A percentile compares a stretch with the other conserved stretches of the same genome.
phyloP scores from a whole-genome alignment of 2,329 filamentous ascomycete genomes.

The Phialophora macrospora region DNA sequence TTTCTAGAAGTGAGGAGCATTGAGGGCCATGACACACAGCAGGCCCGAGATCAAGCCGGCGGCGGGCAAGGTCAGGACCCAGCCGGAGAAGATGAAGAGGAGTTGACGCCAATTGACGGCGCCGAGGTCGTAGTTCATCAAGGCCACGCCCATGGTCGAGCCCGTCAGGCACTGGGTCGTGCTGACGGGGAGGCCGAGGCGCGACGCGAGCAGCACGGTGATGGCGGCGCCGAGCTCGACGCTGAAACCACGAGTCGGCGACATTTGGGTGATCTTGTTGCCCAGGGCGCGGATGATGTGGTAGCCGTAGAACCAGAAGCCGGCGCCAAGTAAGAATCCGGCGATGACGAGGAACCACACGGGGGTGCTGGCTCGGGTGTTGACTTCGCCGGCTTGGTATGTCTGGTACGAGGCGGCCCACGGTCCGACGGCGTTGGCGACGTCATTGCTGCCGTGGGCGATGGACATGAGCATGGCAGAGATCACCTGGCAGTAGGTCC shows the following conservation, averaged over 20 bases:
- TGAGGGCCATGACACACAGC: conserved; percentile 16
- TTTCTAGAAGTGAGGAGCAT: conserved; percentile 10
- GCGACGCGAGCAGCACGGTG: conserved; percentile 75
- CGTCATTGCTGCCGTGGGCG: conserved; percentile 74
- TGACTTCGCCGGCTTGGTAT: conserved; percentile 66
- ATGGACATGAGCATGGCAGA: conserved; percentile 57
- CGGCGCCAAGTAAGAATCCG: conserved; percentile 64
- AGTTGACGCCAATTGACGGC: conserved; percentile 13
- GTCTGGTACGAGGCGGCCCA: conserved; percentile 72
- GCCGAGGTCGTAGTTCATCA: conserved; percentile 16
- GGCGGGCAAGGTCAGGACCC: conserved; percentile 7
- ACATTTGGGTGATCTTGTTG: conserved; percentile 76
- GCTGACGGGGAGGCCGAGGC: conserved; percentile 56
- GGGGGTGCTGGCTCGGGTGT: conserved; percentile 68
- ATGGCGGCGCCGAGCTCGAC: conserved; percentile 82
- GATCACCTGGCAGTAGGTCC: conserved; percentile 59
- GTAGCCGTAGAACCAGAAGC: conserved; percentile 75
- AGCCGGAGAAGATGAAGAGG: conserved; percentile 13
- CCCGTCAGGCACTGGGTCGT: conserved; percentile 14
- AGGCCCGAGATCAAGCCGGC: conserved; percentile 8
- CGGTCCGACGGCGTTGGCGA: conserved; percentile 71
- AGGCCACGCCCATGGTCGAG: conserved; percentile 6
- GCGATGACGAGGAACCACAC: conserved; percentile 77
- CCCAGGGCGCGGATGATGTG: conserved; percentile 87
- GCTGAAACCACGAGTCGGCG: conserved; percentile 62